phyloP scores from a whole-genome alignment of 768 basidiomycete species.

The Chalciporus sphaerocephalus region DNA sequence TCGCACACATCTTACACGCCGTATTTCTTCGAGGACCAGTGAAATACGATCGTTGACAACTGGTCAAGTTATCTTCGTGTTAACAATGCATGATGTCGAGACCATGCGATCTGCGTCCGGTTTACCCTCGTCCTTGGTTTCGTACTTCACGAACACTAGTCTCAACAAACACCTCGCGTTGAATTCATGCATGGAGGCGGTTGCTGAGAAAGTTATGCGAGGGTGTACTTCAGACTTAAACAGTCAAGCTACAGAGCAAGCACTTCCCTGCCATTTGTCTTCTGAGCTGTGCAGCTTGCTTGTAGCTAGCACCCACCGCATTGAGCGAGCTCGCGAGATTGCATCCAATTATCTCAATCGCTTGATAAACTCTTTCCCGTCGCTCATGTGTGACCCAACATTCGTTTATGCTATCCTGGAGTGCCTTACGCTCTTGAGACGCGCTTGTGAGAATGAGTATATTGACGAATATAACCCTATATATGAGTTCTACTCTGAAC shows the following conservation, averaged over 20 bases:
- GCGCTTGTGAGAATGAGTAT: constrained; percentile 87
- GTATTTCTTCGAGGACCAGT: constrained; percentile 58
- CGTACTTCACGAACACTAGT: constrained; percentile 85
- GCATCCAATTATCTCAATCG: constrained; percentile 81
- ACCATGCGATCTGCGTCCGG: constrained; percentile 78
- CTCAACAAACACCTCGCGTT: constrained; percentile 69
- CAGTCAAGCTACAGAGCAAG: constrained; percentile 71
- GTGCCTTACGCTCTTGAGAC: constrained; percentile 81
- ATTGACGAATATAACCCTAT: constrained; percentile 90
- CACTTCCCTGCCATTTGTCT: constrained; percentile 63
- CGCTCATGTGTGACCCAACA: constrained; percentile 85
- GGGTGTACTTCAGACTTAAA: constrained; percentile 71
- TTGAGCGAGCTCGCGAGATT: constrained; percentile 74
- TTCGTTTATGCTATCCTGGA: constrained; percentile 89
- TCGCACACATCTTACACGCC: constrained; percentile 55
- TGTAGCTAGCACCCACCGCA: constrained; percentile 75
- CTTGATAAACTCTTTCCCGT: constrained; percentile 87
- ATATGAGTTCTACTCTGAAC: constrained; percentile 78
- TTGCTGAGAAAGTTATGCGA: constrained; percentile 85
- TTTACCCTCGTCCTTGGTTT: constrained; percentile 73
- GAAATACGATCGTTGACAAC: constrained; percentile 74
- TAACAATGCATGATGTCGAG: constrained; percentile 86
- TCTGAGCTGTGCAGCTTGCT: constrained; percentile 73
- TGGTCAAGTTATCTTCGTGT: constrained; percentile 80
- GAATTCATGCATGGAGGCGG: constrained; percentile 74